A percentile compares a stretch with the other conserved stretches of the same genome.
Evolutionary conservation across 768 basidiomycete species (phyloP).

Genomic region (Hortiboletus campestris): DNA sequence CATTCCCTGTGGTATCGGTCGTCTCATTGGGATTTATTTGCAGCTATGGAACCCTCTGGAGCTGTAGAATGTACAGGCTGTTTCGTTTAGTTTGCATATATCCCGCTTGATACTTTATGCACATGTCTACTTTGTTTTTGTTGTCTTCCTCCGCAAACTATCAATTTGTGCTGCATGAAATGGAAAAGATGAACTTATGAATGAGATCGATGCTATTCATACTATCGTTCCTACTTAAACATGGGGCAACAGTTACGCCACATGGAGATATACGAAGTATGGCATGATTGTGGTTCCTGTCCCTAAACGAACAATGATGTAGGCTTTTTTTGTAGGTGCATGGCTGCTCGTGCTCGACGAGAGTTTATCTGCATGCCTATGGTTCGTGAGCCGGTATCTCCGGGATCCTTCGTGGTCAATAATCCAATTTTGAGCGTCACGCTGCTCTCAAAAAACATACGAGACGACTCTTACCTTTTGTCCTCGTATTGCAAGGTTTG

Average conservation of each 20-base stretch:
- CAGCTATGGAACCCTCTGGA: too few species aligned
- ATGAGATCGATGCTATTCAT: not conserved
- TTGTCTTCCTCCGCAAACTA: too few species aligned
- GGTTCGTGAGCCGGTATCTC: not conserved
- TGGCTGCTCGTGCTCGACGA: not conserved
- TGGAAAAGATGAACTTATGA: not conserved
- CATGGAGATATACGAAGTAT: not conserved
- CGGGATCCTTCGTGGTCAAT: not conserved
- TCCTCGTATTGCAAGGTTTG: not conserved
- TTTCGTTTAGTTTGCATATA: too few species aligned
- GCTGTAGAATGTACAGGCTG: too few species aligned
- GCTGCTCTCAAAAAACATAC: not conserved
- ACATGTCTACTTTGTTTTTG: too few species aligned
- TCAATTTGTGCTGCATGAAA: too few species aligned
- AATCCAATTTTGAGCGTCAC: not conserved
- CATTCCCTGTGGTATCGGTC: too few species aligned
- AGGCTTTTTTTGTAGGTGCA: not conserved
- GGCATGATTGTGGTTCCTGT: not conserved
- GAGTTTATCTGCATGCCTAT: not conserved
- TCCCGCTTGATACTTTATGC: too few species aligned
- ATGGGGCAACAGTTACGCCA: not conserved
- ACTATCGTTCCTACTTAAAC: not conserved
- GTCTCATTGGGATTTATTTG: too few species aligned
- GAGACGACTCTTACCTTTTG: conserved; percentile 1
- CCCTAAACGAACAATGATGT: not conserved